phyloP scores from a whole-genome alignment of 208 protist genomes.

The Trypanosoma melophagium region DNA sequence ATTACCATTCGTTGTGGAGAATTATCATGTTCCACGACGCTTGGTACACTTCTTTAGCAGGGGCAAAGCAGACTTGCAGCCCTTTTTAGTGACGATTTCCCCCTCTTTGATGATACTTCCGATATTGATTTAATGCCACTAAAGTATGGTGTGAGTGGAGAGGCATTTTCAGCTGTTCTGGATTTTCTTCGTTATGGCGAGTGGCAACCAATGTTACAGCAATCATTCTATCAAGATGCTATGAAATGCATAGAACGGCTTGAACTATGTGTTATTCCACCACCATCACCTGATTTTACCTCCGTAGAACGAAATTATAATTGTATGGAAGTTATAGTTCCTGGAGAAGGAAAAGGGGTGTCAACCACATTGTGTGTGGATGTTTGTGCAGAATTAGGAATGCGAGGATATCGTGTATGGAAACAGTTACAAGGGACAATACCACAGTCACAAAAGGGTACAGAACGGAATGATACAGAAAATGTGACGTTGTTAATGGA shows the following conservation, averaged over 20 bases:
- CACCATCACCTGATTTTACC: not conserved
- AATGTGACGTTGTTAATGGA: not conserved
- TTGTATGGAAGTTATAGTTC: conserved; percentile 5
- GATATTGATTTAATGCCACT: conserved; percentile 5
- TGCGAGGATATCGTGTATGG: not conserved
- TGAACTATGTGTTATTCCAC: not conserved
- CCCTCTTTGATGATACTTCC: not conserved
- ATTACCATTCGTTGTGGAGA: conserved; percentile 6
- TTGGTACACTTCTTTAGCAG: conserved; percentile 1
- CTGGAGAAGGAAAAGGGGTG: not conserved
- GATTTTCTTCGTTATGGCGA: conserved; percentile 7
- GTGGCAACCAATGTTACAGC: not conserved
- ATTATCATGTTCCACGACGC: not conserved
- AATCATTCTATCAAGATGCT: not conserved
- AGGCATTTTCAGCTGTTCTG: conserved; percentile 1
- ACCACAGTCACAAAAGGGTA: not conserved
- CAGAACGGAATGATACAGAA: not conserved
- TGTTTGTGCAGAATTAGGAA: conserved; percentile 1
- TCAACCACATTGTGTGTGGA: not conserved
- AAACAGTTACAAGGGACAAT: not conserved
- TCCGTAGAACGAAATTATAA: not conserved
- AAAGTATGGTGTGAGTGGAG: conserved; percentile 3
- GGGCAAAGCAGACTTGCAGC: not conserved
- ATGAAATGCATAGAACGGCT: not conserved
- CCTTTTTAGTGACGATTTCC: conserved; percentile 4